These are phyloP conservation scores for Noccaea bulbosa DNA, from an alignment of 345 rosid genomes.

Conservation along the genomic window DNA sequence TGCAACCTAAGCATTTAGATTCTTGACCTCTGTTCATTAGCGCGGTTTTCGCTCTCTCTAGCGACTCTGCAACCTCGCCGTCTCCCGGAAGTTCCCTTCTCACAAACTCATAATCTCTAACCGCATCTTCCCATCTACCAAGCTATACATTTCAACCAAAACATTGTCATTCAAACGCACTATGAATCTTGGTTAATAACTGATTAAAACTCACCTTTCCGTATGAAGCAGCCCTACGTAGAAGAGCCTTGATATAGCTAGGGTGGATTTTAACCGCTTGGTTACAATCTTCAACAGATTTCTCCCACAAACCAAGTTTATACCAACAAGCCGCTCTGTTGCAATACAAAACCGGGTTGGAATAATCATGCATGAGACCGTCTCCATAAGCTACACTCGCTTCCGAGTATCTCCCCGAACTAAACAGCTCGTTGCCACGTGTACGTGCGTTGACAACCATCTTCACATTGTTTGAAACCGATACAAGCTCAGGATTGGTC, in stretches of 20 bases:
- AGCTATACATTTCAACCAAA: conserved; percentile 26
- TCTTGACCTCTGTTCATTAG: conserved; percentile 62
- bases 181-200: not conserved
- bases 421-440: conserved; percentile 85
- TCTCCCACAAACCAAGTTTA: conserved; percentile 86
- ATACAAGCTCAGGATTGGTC: conserved; percentile 59
- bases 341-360: conserved; percentile 85
- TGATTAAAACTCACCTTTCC: conserved; percentile 59
- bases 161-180: conserved; percentile 31
- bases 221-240: conserved; percentile 88
- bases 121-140: conserved; percentile 81
- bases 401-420: conserved; percentile 70
- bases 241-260: conserved; percentile 80
- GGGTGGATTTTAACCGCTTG: conserved; percentile 77
- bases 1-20: conserved; percentile 50
- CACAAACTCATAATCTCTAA: conserved; percentile 79
- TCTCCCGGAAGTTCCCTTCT: conserved; percentile 83
- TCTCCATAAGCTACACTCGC: conserved; percentile 95
- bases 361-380: conserved; percentile 70
- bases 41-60: conserved; percentile 69
- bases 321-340: conserved; percentile 99
- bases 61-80: conserved; percentile 68
- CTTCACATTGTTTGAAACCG: conserved; percentile 67
- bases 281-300: conserved; percentile 87
- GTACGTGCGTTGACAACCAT: conserved; percentile 74